Evolutionary conservation across 306 rosid species (phyloP).

Genomic region (Albizia julibrissin): DNA sequence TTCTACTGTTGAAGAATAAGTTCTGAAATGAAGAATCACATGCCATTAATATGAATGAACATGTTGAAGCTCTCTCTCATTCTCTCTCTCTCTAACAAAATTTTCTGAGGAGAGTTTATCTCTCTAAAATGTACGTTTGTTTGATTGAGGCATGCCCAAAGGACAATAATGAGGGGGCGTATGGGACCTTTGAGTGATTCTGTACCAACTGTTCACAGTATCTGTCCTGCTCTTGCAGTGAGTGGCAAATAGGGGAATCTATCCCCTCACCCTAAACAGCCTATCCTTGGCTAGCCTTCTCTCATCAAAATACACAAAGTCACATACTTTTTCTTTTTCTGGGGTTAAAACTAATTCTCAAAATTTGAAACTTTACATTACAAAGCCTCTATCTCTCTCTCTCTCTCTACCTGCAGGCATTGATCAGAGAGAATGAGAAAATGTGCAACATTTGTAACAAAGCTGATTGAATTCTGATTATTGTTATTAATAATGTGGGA

Average conservation of each 20-base stretch:
- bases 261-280: neutral
- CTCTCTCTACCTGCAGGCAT: neutral
- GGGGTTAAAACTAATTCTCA: neutral
- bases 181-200: slow-evolving; percentile 34
- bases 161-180: slow-evolving; percentile 35
- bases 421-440: neutral
- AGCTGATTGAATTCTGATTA: neutral
- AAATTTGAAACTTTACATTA: neutral
- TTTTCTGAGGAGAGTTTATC: neutral
- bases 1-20: slow-evolving; percentile 38
- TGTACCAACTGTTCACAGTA: slow-evolving; percentile 25
- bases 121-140: slow-evolving; percentile 26
- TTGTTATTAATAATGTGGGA: neutral
- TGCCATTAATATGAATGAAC: slow-evolving; percentile 18
- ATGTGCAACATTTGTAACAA: neutral
- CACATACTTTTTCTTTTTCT: neutral
- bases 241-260: slow-evolving; percentile 22
- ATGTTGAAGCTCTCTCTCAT: slow-evolving; percentile 17
- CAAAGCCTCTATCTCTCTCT: neutral
- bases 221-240: slow-evolving; percentile 29
- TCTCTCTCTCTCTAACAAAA: neutral
- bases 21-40: slow-evolving; percentile 31
- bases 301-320: neutral
- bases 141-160: slow-evolving; percentile 18
- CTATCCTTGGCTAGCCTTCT: neutral